Evolutionary conservation across 2,329 filamentous ascomycete genomes (phyloP).

Genomic region (Fusarium drepaniforme): DNA sequence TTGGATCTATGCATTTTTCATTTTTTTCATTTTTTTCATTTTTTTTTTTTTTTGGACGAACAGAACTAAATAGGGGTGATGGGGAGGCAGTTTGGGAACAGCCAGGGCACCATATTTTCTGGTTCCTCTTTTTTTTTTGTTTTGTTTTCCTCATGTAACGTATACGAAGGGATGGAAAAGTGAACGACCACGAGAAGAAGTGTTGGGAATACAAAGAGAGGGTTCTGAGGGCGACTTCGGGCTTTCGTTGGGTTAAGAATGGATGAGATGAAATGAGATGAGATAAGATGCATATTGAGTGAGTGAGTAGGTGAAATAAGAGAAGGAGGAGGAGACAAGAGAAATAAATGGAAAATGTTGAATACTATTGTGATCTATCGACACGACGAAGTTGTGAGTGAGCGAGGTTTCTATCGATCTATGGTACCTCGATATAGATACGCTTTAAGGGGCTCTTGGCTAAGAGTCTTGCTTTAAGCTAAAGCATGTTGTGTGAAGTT

Average conservation of each 20-base stretch:
- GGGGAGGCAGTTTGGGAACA: constrained; percentile 10
- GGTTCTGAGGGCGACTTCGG: constrained; percentile 32
- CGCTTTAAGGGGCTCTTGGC: not conserved
- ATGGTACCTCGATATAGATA: not conserved
- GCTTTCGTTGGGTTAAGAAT: constrained; percentile 9
- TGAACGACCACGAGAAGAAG: constrained; percentile 7
- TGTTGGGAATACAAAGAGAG: constrained; percentile 28
- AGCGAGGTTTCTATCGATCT: not conserved
- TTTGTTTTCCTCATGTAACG: constrained; percentile 25
- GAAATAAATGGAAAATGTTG: not conserved
- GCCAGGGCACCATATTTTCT: not conserved
- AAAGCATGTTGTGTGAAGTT: not conserved
- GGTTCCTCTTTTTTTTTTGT: not conserved
- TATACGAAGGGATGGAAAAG: constrained; percentile 29
- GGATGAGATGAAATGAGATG: not conserved
- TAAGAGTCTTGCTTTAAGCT: not conserved
- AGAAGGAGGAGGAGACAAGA: not conserved
- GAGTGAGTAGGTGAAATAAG: not conserved
- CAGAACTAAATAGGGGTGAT: constrained; percentile 5
- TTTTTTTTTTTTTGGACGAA: constrained; percentile 16
- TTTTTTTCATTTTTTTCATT: constrained; percentile 14
- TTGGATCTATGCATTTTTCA: constrained; percentile 27
- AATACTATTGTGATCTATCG: not conserved
- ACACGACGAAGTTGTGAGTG: not conserved
- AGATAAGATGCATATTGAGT: not conserved